A percentile compares a stretch with the other conserved stretches of the same genome.
Evolutionary conservation across 257 asterid genomes (phyloP).

Genomic region (Parsonsia alboflavescens): DNA sequence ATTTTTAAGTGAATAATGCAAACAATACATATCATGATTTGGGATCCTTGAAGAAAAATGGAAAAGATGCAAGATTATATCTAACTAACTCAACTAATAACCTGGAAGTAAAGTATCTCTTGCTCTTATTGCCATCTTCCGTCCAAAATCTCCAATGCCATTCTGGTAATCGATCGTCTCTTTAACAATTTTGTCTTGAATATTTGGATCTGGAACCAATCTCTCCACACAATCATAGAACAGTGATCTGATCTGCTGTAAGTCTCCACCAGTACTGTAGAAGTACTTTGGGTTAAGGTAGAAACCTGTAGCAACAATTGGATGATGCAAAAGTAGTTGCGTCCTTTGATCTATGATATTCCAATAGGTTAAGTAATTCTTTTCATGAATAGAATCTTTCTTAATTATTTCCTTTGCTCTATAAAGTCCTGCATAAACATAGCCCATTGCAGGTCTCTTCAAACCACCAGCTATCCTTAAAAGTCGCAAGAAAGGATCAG

Average conservation of each 20-base stretch:
- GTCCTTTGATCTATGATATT: constrained; percentile 72
- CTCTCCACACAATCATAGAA: constrained; percentile 82
- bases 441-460: constrained; percentile 83
- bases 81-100: constrained; percentile 29
- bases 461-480: constrained; percentile 65
- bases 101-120: constrained; percentile 81
- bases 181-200: constrained; percentile 76
- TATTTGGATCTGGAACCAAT: constrained; percentile 66
- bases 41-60: not conserved
- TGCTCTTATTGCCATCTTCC: constrained; percentile 96
- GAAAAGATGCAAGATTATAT: not conserved
- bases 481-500: constrained; percentile 68
- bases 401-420: constrained; percentile 84
- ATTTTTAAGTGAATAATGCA: not conserved
- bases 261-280: constrained; percentile 76
- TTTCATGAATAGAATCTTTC: constrained; percentile 59
- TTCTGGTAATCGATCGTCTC: constrained; percentile 73
- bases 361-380: constrained; percentile 66
- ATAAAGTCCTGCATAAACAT: constrained; percentile 72
- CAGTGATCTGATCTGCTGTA: constrained; percentile 59
- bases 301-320: constrained; percentile 87
- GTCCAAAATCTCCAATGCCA: constrained; percentile 80
- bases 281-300: constrained; percentile 87
- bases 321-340: constrained; percentile 73
- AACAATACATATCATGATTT: not conserved